Conservation (phyloP, 2,329 filamentous ascomycete genomes). For the Aspergillaceae sp. region DNA sequence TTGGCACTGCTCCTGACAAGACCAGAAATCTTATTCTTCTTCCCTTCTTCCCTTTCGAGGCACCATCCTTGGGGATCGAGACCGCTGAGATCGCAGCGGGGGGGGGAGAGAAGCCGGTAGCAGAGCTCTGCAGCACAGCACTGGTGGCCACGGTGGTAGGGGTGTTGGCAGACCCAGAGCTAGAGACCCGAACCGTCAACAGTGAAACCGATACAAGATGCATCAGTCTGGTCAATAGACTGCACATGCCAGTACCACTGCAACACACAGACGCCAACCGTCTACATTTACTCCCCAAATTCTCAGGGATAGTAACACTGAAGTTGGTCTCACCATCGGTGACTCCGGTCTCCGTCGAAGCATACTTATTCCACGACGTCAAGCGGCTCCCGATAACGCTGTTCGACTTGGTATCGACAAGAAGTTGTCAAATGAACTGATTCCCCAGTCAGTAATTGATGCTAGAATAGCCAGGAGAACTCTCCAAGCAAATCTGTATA, state of each 20-base stretch:
- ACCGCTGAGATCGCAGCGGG: not conserved
- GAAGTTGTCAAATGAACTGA: not conserved
- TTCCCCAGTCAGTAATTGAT: no score
- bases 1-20: conserved; percentile 11
- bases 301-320: conserved; percentile 23
- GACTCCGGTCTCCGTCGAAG: conserved; percentile 21
- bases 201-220: conserved; percentile 29
- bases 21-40: conserved; percentile 10
- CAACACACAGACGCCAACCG: conserved; percentile 24
- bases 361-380: conserved; percentile 23
- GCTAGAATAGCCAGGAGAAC: no score
- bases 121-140: not conserved
- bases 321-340: conserved; percentile 20
- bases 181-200: conserved; percentile 14
- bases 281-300: conserved; percentile 19
- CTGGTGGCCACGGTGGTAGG: not conserved
- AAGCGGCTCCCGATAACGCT: conserved; percentile 29
- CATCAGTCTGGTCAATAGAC: conserved; percentile 28
- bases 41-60: conserved; percentile 13
- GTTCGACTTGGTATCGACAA: conserved; percentile 40
- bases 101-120: conserved; percentile 3
- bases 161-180: conserved; percentile 5
- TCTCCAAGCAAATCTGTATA: no score
- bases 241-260: conserved; percentile 30
- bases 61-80: conserved; percentile 12